phyloP scores from a whole-genome alignment of 164 flowering plant genomes.

The Vitis rupestris region DNA sequence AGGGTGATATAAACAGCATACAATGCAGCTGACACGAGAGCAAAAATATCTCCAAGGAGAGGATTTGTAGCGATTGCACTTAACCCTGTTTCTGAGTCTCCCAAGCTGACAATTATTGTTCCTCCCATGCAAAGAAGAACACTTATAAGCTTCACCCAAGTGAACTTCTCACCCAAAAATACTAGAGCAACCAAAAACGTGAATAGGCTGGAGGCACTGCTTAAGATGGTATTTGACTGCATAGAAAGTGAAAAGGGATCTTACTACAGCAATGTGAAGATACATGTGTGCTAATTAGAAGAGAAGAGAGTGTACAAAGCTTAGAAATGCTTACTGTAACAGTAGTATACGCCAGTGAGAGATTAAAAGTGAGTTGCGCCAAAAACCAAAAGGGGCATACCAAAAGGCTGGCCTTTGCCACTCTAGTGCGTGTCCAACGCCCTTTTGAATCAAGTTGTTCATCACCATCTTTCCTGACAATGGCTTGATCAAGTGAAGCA shows the following conservation, averaged over 20 bases:
- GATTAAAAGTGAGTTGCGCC: conserved; percentile 86
- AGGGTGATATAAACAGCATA: conserved; percentile 91
- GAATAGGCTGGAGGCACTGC: conserved; percentile 92
- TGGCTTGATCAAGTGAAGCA: conserved; percentile 13
- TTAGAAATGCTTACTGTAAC: conserved; percentile 72
- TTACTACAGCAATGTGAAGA: conserved; percentile 2
- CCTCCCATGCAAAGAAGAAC: conserved; percentile 98
- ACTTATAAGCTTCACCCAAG: conserved; percentile 84
- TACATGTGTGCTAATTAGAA: background rate
- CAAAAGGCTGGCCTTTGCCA: conserved; percentile 78
- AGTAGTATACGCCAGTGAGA: conserved; percentile 91
- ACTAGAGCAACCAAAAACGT: conserved; percentile 80
- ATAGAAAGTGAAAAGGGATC: conserved; percentile 10
- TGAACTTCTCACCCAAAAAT: conserved; percentile 86
- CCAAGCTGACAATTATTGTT: conserved; percentile 85
- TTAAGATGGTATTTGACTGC: conserved; percentile 95
- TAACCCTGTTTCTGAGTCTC: conserved; percentile 48
- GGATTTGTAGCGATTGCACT: conserved; percentile 63
- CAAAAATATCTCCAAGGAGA: conserved; percentile 79
- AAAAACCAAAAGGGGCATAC: conserved; percentile 94
- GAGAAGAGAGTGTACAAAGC: background rate
- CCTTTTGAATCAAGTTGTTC: conserved; percentile 66
- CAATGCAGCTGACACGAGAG: conserved; percentile 72
- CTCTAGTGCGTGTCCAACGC: conserved; percentile 83
- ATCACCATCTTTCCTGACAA: conserved; percentile 18